Percentiles rank a stretch among this genome's conserved stretches.
phyloP scores from a whole-genome alignment of 1,284 basidiomycete genomes.

The Amylostereum areolatum region DNA sequence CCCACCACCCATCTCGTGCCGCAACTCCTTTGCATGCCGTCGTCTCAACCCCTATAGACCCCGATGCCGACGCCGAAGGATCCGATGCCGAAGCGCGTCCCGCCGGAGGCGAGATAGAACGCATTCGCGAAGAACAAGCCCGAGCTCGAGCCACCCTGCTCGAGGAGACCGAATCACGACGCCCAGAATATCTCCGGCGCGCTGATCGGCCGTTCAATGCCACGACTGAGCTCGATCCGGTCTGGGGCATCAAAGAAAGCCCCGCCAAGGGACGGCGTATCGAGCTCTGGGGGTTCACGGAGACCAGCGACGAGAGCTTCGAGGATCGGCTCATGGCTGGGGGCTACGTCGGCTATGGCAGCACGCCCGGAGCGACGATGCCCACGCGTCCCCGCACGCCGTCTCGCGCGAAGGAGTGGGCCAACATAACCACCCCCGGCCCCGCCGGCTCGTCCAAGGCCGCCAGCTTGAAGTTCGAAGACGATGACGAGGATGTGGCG shows the following conservation, averaged over 20 bases:
- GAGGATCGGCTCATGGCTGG: conserved; percentile 75
- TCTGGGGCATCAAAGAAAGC: conserved; percentile 58
- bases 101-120: conserved; percentile 52
- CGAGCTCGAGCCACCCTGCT: conserved; percentile 41
- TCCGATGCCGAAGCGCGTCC: conserved; percentile 9
- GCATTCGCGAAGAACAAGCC: conserved; percentile 46
- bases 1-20: not conserved
- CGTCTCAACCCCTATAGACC: no score
- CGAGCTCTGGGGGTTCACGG: conserved; percentile 56
- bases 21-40: no score
- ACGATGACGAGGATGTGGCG: conserved; percentile 27
- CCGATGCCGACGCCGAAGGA: conserved; percentile 14
- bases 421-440: conserved; percentile 34
- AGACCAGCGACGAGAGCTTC: conserved; percentile 76
- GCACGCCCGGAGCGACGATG: conserved; percentile 22
- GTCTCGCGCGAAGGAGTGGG: conserved; percentile 28
- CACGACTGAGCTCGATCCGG: conserved; percentile 21
- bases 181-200: conserved; percentile 65
- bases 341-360: conserved; percentile 64
- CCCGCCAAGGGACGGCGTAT: conserved; percentile 64
- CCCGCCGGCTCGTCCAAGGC: conserved; percentile 13
- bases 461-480: conserved; percentile 13
- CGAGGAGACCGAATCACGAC: conserved; percentile 50
- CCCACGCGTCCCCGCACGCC: conserved; percentile 20
- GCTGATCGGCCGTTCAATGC: conserved; percentile 38